phyloP scores from a whole-genome alignment of 1,284 basidiomycete genomes.

The Agroathelia rolfsii region DNA sequence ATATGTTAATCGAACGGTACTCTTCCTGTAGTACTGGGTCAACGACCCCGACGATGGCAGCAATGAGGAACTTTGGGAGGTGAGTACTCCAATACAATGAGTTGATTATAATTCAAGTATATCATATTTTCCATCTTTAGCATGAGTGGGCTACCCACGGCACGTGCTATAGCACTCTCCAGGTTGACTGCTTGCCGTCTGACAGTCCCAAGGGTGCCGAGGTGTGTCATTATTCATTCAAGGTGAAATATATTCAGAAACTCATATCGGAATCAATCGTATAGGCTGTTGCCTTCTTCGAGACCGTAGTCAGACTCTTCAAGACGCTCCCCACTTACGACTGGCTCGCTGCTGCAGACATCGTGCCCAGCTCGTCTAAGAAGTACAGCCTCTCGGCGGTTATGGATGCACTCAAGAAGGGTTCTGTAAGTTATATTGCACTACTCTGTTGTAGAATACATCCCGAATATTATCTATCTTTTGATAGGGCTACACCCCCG shows the following conservation, averaged over 20 bases:
- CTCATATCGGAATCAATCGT: conserved; percentile 7
- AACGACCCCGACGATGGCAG: conserved; percentile 51
- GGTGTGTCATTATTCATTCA: conserved; percentile 19
- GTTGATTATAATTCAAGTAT: no score
- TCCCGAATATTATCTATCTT: conserved; percentile 4
- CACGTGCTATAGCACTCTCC: conserved; percentile 65
- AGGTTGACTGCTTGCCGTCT: conserved; percentile 45
- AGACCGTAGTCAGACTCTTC: conserved; percentile 55
- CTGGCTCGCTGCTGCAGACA: conserved; percentile 62
- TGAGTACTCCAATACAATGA: conserved; percentile 19
- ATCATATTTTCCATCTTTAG: conserved; percentile 21
- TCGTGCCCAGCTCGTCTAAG: conserved; percentile 47
- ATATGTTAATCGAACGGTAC: not conserved
- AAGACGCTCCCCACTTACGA: conserved; percentile 64
- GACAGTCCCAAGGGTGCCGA: conserved; percentile 52
- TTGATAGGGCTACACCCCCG: conserved; percentile 39
- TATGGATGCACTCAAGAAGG: conserved; percentile 43
- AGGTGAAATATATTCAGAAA: conserved; percentile 3
- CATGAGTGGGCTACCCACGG: conserved; percentile 69
- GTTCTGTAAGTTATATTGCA: conserved; percentile 25
- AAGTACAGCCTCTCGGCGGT: conserved; percentile 54
- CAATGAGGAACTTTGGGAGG: conserved; percentile 64
- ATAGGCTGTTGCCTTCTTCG: conserved; percentile 65
- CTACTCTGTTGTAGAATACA: conserved; percentile 7
- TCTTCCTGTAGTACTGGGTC: conserved; percentile 44